These are phyloP conservation scores for Niebla homalea DNA, from an alignment of 495 filamentous ascomycete species.

Conservation along the genomic window DNA sequence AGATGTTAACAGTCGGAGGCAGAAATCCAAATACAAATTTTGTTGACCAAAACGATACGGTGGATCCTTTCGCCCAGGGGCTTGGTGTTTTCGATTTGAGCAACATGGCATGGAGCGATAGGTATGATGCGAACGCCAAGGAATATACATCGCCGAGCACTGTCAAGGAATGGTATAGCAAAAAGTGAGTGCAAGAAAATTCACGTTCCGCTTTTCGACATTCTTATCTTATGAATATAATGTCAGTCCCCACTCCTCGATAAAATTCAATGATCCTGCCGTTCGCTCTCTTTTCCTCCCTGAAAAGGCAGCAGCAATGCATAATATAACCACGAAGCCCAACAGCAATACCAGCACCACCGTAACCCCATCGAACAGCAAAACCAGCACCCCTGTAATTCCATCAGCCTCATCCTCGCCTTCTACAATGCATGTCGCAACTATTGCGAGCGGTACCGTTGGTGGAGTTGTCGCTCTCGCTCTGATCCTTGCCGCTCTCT, in stretches of 20 bases:
- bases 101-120: slow-evolving; percentile 3
- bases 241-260: too few relatives aligned
- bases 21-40: background rate
- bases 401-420: background rate
- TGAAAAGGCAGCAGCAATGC: too few relatives aligned
- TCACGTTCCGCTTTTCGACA: too few relatives aligned
- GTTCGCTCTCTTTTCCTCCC: too few relatives aligned
- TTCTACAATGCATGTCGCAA: slow-evolving; percentile 12
- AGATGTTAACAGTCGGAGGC: slow-evolving; percentile 9
- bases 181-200: background rate
- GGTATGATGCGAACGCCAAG: slow-evolving; percentile 2
- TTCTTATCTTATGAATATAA: too few relatives aligned
- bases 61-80: slow-evolving; percentile 1
- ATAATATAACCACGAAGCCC: too few relatives aligned
- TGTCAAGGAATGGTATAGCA: background rate
- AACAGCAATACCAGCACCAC: too few relatives aligned
- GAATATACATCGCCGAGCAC: slow-evolving; percentile 4
- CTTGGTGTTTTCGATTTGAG: slow-evolving; percentile 6
- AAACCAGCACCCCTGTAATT: too few relatives aligned
- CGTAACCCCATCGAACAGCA: too few relatives aligned
- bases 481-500: background rate
- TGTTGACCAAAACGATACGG: background rate
- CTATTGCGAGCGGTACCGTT: slow-evolving; percentile 27
- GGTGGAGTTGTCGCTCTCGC: slow-evolving; percentile 24
- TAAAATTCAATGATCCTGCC: too few relatives aligned